Conservation (phyloP, 2,329 filamentous ascomycete species). For the Aspergillus awamori region DNA sequence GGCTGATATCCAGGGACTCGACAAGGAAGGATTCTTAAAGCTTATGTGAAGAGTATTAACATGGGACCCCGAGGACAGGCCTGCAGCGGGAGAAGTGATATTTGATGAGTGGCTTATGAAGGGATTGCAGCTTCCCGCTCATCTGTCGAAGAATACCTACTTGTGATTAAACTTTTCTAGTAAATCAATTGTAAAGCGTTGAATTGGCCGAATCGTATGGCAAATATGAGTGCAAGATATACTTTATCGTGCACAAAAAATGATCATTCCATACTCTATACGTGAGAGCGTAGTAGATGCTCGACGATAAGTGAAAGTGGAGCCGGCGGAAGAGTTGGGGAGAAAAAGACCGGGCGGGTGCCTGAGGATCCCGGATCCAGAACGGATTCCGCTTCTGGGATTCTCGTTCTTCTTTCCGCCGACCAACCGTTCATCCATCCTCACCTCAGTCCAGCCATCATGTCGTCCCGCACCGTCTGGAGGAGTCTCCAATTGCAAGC, state of each 20-base stretch:
- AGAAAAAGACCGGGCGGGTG: neutral
- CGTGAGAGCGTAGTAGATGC: neutral
- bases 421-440: neutral
- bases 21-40: neutral
- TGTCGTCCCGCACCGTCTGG: slow-evolving; percentile 42
- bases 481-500: slow-evolving; percentile 40
- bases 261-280: neutral
- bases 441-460: slow-evolving; percentile 19
- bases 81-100: neutral
- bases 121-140: neutral
- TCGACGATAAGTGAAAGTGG: neutral
- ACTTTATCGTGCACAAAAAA: too few species aligned
- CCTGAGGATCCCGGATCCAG: neutral
- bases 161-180: rapidly evolving
- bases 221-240: too few species aligned
- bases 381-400: neutral
- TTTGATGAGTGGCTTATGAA: slow-evolving; percentile 2
- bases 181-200: neutral
- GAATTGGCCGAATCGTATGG: too few species aligned
- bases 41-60: neutral
- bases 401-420: slow-evolving; percentile 3
- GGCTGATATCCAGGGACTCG: neutral
- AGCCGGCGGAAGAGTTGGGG: neutral
- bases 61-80: neutral
- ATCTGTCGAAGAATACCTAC: neutral